phyloP scores from a whole-genome alignment of 306 rosid genomes.

The Prunus mume region DNA sequence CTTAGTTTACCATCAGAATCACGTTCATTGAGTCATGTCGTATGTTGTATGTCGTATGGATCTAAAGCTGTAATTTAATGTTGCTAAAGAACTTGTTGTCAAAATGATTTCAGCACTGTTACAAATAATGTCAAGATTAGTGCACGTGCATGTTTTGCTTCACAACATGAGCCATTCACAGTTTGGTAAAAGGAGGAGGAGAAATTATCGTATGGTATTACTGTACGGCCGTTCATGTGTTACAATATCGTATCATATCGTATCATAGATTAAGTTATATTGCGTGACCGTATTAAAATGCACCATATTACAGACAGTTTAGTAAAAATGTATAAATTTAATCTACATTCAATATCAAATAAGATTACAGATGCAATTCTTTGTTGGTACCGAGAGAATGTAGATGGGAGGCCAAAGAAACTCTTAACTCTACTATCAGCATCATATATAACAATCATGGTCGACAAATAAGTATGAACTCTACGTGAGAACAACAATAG shows the following conservation, averaged over 20 bases:
- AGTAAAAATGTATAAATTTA: neutral
- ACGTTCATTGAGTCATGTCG: neutral
- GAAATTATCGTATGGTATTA: too few species aligned
- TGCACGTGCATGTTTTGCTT: neutral
- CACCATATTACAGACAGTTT: neutral
- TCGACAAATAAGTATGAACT: slow-evolving; percentile 14
- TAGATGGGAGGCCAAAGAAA: neutral
- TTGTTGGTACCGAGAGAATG: neutral
- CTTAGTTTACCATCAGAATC: neutral
- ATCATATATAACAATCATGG: neutral
- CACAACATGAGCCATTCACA: neutral
- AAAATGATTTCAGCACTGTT: too few species aligned
- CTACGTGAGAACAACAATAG: slow-evolving; percentile 7
- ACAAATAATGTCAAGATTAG: too few species aligned
- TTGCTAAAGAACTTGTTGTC: neutral
- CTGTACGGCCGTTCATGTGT: too few species aligned
- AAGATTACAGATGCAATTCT: neutral
- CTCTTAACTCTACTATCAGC: neutral
- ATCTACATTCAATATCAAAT: neutral
- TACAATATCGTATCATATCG: too few species aligned
- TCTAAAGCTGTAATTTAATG: neutral
- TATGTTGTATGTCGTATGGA: neutral
- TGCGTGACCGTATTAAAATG: neutral
- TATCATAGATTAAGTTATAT: too few species aligned
- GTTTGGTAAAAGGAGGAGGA: neutral